Percentiles rank a stretch among this genome's conserved stretches.
These are phyloP conservation scores for Cubamyces lactineus DNA, from an alignment of 768 basidiomycete genomes.

Conservation along the genomic window DNA sequence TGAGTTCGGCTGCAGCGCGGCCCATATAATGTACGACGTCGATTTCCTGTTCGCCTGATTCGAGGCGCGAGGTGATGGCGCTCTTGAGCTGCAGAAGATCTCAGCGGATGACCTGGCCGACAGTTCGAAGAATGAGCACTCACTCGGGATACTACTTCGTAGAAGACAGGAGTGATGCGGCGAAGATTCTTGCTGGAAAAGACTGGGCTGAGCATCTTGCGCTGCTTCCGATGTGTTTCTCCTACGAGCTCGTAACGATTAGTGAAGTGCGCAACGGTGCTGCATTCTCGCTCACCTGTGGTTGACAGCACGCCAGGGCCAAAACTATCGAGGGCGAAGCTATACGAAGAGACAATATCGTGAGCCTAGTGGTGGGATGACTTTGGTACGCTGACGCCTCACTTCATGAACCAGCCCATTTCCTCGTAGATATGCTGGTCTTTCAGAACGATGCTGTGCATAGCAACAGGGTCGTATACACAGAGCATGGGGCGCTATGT, in stretches of 20 bases:
- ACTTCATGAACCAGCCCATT: slow-evolving; percentile 11
- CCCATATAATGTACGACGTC: slow-evolving; percentile 29
- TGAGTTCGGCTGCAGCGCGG: slow-evolving; percentile 30
- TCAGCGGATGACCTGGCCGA: background rate
- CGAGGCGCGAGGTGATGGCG: slow-evolving; percentile 16
- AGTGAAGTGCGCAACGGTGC: too few species aligned
- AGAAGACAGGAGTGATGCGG: slow-evolving; percentile 18
- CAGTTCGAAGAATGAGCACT: background rate
- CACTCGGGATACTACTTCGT: slow-evolving; percentile 12
- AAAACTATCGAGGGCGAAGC: background rate
- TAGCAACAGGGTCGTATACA: slow-evolving; percentile 22
- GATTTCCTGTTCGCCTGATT: slow-evolving; percentile 12
- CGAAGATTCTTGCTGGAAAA: slow-evolving; percentile 23
- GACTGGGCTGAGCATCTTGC: slow-evolving; percentile 26
- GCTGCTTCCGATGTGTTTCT: slow-evolving; percentile 28
- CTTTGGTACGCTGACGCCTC: background rate
- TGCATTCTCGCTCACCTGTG: background rate
- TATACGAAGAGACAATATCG: background rate
- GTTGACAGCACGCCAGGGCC: slow-evolving; percentile 15
- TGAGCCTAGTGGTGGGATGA: background rate
- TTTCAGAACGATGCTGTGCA: slow-evolving; percentile 23
- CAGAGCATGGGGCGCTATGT: slow-evolving; percentile 8
- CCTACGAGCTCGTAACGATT: slow-evolving; percentile 8
- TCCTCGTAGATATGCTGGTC: slow-evolving; percentile 21
- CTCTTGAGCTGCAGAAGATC: slow-evolving; percentile 16